A percentile compares a stretch with the other conserved stretches of the same genome.
Evolutionary conservation across 805 yeast species (phyloP).

Genomic region (Ogataea paraovalis): DNA sequence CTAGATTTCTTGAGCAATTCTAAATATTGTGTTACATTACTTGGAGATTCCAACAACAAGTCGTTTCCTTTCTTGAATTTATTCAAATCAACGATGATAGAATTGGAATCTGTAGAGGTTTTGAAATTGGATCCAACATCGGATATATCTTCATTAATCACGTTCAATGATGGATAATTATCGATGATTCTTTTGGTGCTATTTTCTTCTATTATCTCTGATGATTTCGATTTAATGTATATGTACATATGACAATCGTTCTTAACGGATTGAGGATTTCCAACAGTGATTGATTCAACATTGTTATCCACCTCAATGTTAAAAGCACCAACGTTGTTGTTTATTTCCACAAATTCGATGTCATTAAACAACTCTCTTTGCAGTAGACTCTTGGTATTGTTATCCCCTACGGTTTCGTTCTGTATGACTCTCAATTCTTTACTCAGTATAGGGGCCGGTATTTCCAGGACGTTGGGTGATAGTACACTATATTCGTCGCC

Average conservation of each 20-base stretch:
- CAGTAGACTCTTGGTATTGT: constrained; percentile 11
- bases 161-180: constrained; percentile 26
- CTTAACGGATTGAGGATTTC: background rate
- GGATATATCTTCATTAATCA: constrained; percentile 15
- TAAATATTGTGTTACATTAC: constrained; percentile 26
- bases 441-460: constrained; percentile 29
- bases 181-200: background rate
- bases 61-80: constrained; percentile 27
- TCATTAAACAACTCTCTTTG: constrained; percentile 26
- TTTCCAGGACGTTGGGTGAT: constrained; percentile 10
- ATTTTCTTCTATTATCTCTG: constrained; percentile 16
- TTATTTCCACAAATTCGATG: constrained; percentile 29
- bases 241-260: constrained; percentile 29
- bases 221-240: constrained; percentile 21
- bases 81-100: constrained; percentile 23
- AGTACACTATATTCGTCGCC: constrained; percentile 4
- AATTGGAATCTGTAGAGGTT: constrained; percentile 4
- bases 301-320: constrained; percentile 12
- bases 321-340: constrained; percentile 8
- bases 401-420: constrained; percentile 24
- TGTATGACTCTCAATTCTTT: constrained; percentile 27
- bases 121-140: constrained; percentile 15
- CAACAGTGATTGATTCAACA: constrained; percentile 10
- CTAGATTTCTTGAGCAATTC: constrained; percentile 26
- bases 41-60: constrained; percentile 21